These are phyloP conservation scores for Chrysanthemum makinoi DNA, from an alignment of 129 eudicot genomes.

Conservation along the genomic window DNA sequence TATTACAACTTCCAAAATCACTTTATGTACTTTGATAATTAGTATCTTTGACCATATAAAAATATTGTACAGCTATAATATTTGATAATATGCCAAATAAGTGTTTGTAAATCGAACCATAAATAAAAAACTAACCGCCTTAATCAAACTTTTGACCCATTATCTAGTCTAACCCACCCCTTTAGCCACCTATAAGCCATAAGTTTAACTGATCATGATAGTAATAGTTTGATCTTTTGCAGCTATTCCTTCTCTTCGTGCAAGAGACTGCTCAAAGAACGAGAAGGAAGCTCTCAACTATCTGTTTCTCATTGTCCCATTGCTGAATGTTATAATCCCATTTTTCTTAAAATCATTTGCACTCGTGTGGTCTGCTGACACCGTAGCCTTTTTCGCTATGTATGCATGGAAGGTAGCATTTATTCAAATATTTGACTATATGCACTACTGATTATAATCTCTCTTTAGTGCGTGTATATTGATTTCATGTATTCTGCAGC, in stretches of 20 bases:
- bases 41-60: neutral
- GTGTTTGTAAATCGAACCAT: neutral
- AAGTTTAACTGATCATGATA: neutral
- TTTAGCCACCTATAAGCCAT: neutral
- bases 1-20: too few relatives aligned
- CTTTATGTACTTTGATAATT: too few relatives aligned
- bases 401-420: conserved; percentile 86
- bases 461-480: neutral
- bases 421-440: neutral
- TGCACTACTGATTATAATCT: neutral
- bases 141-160: neutral
- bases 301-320: conserved; percentile 75
- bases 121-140: too few relatives aligned
- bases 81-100: neutral
- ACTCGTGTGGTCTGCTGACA: conserved; percentile 93
- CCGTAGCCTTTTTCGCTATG: conserved; percentile 75
- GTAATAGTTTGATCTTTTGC: conserved; percentile 23
- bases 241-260: conserved; percentile 97
- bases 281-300: conserved; percentile 98
- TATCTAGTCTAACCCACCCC: neutral
- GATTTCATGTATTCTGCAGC: conserved; percentile 31
- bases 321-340: conserved; percentile 82
- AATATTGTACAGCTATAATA: neutral
- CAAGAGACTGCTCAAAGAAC: conserved; percentile 88
- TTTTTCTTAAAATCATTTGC: conserved; percentile 88